Evolutionary conservation across 306 rosid genomes (phyloP), one percentile per base, ranked within the genome.

Genomic region (Lathyrus sativus): DNA sequence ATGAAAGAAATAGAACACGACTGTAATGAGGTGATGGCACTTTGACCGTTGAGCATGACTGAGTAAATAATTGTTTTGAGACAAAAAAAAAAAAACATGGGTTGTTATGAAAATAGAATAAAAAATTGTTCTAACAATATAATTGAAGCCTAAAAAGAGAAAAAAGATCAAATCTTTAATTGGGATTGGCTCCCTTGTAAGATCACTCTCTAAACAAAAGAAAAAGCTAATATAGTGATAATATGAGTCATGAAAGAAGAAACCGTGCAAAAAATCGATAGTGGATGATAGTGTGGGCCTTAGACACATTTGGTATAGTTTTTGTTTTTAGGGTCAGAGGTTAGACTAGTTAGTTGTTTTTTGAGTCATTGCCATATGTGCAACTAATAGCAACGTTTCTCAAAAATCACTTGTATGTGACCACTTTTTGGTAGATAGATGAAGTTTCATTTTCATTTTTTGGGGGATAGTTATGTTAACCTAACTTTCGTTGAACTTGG

Each of bases 301-400:
- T 50, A 7, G 39, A 1, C 42, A 57, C 17, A 13, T 71, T 61
- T 61, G 26, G 59, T 12, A 6, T 14, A 43, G 29, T 29, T 43
- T 60, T 62, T 41, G 10, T 54, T 76, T 62, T 70, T 59, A 41
- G 72, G 60, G 56, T 64, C 41, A 33, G 1, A 46, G 54, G 35
- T 67, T 35, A 35, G 35, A 11, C 2, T 28, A 11, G 4, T 61
- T 22, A 71, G 41, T 77, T 57, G 64, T 48, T 66, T 76, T 76
- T 72, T 74, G 78, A 78, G 78, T 73, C 82, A 78, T n/a, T 61
- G 72, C 82, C 78, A 73, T 51, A 62, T 70, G 67, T 70, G 71
- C 66, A 31, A 43, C 15, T 41, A 41, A 46, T 4, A 44, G 68
- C 45, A 65, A 77, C 33, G 48, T 65, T 63, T 70, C 68, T 56